Conservation (phyloP, 306 rosid species). For the Abrus pulchellus region DNA sequence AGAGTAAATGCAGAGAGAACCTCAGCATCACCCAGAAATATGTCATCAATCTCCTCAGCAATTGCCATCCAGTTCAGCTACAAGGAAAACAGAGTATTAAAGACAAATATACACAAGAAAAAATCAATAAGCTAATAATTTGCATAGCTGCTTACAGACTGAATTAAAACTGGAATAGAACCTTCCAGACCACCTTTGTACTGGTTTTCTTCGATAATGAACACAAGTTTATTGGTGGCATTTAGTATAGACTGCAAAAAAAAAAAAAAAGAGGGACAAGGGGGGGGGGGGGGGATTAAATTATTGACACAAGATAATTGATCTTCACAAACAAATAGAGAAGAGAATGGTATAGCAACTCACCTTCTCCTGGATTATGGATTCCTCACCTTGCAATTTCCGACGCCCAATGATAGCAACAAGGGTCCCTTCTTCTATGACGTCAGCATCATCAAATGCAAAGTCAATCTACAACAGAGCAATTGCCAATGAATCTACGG, state of each 20-base stretch:
- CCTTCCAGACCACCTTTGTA: conserved; percentile 82
- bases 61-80: conserved; percentile 82
- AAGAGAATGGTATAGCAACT: conserved; percentile 22
- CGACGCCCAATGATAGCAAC: conserved; percentile 77
- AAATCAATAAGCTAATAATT: conserved; percentile 39
- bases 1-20: conserved; percentile 46
- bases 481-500: conserved; percentile 54
- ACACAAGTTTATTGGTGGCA: conserved; percentile 67
- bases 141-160: conserved; percentile 73
- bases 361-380: conserved; percentile 83
- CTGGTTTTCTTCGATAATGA: conserved; percentile 75
- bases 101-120: conserved; percentile 36
- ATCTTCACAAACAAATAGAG: conserved; percentile 24
- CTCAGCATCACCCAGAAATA: conserved; percentile 93
- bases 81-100: conserved; percentile 48
- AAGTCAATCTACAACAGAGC: conserved; percentile 81
- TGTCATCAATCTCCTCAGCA: conserved; percentile 91
- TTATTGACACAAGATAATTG: conserved; percentile 16
- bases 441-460: conserved; percentile 94
- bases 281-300: background rate
- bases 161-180: conserved; percentile 84
- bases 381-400: conserved; percentile 68
- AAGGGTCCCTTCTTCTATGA: conserved; percentile 85
- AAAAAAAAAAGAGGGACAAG: conserved; percentile 32
- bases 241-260: conserved; percentile 72